Percentiles rank a stretch among this genome's conserved stretches.
Conservation (phyloP, 805 yeast species). For the Starmerella geochares region DNA sequence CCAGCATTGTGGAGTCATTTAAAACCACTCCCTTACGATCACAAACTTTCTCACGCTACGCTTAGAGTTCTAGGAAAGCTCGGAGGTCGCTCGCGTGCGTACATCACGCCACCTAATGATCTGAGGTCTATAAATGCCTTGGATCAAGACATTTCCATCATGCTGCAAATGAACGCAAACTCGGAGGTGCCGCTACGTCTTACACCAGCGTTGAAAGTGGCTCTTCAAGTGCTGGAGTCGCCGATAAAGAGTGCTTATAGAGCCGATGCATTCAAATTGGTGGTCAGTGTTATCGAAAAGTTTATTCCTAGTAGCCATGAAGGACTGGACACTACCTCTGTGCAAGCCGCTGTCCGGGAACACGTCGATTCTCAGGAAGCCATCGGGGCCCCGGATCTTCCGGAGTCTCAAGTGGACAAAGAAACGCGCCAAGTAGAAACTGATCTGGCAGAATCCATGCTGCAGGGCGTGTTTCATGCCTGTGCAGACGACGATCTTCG, state of each 20-base stretch:
- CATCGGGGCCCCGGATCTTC: conserved; percentile 18
- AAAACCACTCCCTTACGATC: conserved; percentile 86
- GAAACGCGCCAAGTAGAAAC: conserved; percentile 38
- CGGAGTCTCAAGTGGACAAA: conserved; percentile 21
- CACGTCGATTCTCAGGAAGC: conserved; percentile 16
- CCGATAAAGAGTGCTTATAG: conserved; percentile 45
- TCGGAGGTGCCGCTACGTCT: conserved; percentile 53
- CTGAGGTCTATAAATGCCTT: conserved; percentile 42
- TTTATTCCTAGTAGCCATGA: conserved; percentile 42
- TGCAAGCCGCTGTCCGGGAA: conserved; percentile 10
- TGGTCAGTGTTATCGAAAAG: conserved; percentile 55
- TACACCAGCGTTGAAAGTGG: conserved; percentile 74
- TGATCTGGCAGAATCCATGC: conserved; percentile 49
- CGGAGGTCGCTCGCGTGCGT: conserved; percentile 90
- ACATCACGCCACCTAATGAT: conserved; percentile 64
- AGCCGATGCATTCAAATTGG: conserved; percentile 63
- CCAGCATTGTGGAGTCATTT: conserved; percentile 84
- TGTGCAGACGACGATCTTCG: conserved; percentile 62
- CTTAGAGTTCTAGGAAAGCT: conserved; percentile 85
- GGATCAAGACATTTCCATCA: conserved; percentile 60
- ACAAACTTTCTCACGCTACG: conserved; percentile 90
- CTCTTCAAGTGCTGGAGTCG: conserved; percentile 64
- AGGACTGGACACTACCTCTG: conserved; percentile 9
- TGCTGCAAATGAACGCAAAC: conserved; percentile 52
- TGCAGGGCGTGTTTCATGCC: conserved; percentile 66